These are phyloP conservation scores for Digitaria exilis DNA, from an alignment of 202 grass and related monocot genomes.

Conservation along the genomic window DNA sequence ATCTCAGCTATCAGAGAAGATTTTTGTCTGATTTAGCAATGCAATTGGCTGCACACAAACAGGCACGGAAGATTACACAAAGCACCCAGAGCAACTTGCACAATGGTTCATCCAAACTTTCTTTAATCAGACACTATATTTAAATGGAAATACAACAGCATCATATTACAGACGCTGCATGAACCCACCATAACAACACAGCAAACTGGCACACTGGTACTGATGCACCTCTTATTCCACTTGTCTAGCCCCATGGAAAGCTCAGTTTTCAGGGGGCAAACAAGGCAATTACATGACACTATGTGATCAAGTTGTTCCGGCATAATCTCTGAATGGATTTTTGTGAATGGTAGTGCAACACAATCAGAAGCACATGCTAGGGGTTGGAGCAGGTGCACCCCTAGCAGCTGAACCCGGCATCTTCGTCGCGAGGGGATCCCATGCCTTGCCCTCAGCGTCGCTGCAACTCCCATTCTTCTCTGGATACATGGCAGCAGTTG, in stretches of 20 bases:
- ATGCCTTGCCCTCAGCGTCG: conserved; percentile 41
- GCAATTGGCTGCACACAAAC: neutral
- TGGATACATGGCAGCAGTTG: conserved; percentile 25
- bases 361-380: conserved; percentile 64
- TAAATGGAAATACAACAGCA: conserved; percentile 21
- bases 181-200: neutral
- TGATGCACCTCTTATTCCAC: conserved; percentile 52
- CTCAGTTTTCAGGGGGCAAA: neutral
- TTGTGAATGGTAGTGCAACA: neutral
- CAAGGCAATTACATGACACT: conserved; percentile 44
- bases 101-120: neutral
- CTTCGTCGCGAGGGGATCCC: conserved; percentile 62
- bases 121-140: conserved; percentile 16
- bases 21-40: neutral
- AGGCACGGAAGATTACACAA: neutral
- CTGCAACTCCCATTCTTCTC: conserved; percentile 49
- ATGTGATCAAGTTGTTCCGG: neutral
- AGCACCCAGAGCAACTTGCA: neutral
- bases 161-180: conserved; percentile 29
- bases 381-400: conserved; percentile 26
- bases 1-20: neutral
- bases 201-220: neutral
- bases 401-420: conserved; percentile 21
- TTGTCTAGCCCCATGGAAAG: neutral
- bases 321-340: neutral